Evolutionary conservation across 768 basidiomycete species (phyloP), one percentile per base, ranked within the genome.

Genomic region (Mycena chlorophos): DNA sequence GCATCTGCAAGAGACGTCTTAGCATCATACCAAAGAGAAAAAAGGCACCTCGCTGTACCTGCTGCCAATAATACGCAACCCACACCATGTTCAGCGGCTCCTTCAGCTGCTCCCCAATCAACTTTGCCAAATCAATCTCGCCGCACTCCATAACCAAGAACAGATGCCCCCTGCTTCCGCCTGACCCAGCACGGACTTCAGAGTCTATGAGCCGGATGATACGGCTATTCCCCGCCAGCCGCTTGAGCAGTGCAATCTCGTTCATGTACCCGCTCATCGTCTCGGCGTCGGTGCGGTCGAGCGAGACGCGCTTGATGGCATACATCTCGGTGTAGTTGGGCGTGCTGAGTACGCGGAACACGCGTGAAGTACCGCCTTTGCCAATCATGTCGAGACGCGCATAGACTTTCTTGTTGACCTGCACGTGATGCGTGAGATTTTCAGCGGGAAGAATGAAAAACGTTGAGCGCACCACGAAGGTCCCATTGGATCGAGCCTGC

Each of bases 131-230:
- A 71, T 98, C 96, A 27, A 93, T 84, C 74, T 99, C 96, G 6
- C 96, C 96, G 57, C 89, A 94, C 68, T 99, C 96, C 94, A 99
- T 94, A 4, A 98, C 88, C 67, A 98, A 78, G 72, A 92, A 75
- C 52, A 98, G 68, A 58, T 85, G 78, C 0, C 87, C 88, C 65
- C 87, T 91, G 60, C 79, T 84, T 17, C 88, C 87, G 22, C 82
- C 83, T 26, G 84, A 82, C 2, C 81, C 81, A 4, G 82, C 78
- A 65, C 87, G 90, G 31, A 95, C 83, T 72, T 98, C 95, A 54
- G 89, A 90, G 66, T 98, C 96, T 61, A 94, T 82, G 48, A 99
- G 72, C 52, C 89, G 82, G 61, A 99, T 98, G 63, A 99, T 95
- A 43, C 94, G 80, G 50, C 85, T 86, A 69, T 98, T 96, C 27